Evolutionary conservation across 1,284 basidiomycete genomes (phyloP).

Genomic region (Melanopsichium pennsylvanicum): DNA sequence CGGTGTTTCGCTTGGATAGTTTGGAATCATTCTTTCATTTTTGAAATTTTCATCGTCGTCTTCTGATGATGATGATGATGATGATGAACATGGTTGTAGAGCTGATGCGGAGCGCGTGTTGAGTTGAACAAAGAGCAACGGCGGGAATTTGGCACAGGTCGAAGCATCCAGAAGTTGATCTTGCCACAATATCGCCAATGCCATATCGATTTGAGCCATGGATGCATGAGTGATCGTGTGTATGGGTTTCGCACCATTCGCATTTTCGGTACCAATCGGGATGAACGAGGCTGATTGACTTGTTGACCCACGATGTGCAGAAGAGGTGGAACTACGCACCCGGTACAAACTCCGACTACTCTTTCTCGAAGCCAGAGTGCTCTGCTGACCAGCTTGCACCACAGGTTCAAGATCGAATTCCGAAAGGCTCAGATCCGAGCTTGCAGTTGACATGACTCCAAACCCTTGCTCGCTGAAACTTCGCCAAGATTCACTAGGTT

Average conservation of each 20-base stretch:
- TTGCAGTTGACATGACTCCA: constrained; percentile 19
- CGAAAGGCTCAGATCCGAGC: constrained; percentile 16
- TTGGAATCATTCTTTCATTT: neutral
- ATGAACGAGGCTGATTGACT: neutral
- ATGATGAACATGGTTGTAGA: neutral
- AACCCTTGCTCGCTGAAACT: constrained; percentile 39
- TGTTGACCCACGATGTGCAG: neutral
- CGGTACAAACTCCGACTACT: constrained; percentile 18
- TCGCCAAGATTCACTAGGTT: constrained; percentile 29
- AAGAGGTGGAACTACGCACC: constrained; percentile 1
- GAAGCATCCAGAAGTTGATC: constrained; percentile 33
- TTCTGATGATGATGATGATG: too few relatives aligned
- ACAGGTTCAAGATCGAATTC: constrained; percentile 11
- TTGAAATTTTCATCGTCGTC: neutral
- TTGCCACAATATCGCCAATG: constrained; percentile 33
- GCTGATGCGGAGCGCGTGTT: neutral
- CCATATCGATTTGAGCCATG: neutral
- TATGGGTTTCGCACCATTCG: neutral
- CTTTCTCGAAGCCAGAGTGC: constrained; percentile 2
- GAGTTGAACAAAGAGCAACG: constrained; percentile 29
- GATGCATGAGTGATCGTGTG: constrained; percentile 11
- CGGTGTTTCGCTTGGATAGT: neutral
- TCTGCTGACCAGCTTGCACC: too few relatives aligned
- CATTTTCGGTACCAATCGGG: neutral
- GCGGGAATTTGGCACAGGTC: constrained; percentile 20